Evolutionary conservation across 306 rosid genomes (phyloP).

Genomic region (Clitoria ternatea): DNA sequence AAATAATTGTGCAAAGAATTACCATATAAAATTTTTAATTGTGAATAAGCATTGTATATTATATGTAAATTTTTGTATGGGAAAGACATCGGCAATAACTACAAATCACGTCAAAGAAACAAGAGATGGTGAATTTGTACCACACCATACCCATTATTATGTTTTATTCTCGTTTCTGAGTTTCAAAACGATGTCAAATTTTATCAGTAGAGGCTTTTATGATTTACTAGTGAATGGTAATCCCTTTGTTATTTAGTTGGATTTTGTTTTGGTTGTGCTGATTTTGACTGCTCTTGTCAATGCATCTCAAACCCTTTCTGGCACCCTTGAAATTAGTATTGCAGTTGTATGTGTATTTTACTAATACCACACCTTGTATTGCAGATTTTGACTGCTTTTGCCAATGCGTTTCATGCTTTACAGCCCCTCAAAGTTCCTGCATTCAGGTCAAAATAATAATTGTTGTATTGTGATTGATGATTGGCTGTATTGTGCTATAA

Average conservation of each 20-base stretch:
- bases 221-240: neutral
- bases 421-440: slow-evolving; percentile 94
- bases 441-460: slow-evolving; percentile 60
- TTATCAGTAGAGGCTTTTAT: neutral
- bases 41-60: neutral
- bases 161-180: neutral
- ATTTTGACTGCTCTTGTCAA: neutral
- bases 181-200: neutral
- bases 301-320: neutral
- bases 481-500: slow-evolving; percentile 1
- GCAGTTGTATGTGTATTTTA: neutral
- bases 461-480: neutral
- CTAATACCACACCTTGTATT: slow-evolving; percentile 20
- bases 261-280: neutral
- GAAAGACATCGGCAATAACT: neutral
- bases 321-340: neutral
- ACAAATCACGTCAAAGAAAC: neutral
- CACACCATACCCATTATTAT: neutral
- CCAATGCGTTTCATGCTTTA: slow-evolving; percentile 86
- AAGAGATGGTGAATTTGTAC: neutral
- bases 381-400: slow-evolving; percentile 83
- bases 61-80: neutral
- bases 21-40: neutral
- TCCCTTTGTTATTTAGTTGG: neutral
- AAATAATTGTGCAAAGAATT: neutral